Conservation (phyloP, 1,284 basidiomycete genomes). For the Volvariella volvacea region DNA sequence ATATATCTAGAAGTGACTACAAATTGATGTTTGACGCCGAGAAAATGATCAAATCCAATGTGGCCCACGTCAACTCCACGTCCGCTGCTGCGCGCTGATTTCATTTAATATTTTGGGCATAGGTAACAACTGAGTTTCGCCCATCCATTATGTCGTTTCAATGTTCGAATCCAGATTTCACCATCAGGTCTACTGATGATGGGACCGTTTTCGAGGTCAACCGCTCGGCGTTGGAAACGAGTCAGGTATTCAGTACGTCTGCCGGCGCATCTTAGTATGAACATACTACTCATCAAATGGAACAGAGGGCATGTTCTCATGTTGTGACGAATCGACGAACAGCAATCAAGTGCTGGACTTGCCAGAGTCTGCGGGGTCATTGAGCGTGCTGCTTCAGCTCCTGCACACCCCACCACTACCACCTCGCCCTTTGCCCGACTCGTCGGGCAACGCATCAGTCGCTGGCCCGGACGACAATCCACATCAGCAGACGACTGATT, state of each 20-base stretch:
- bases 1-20: too few relatives aligned
- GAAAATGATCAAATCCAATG: too few relatives aligned
- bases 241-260: constrained; percentile 53
- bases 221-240: constrained; percentile 38
- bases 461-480: constrained; percentile 8
- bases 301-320: constrained; percentile 57
- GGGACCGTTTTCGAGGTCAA: constrained; percentile 39
- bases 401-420: constrained; percentile 43
- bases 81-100: constrained; percentile 8
- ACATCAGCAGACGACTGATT: constrained; percentile 11
- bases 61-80: constrained; percentile 1
- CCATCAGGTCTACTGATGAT: constrained; percentile 44
- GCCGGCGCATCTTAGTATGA: constrained; percentile 5
- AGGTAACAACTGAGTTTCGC: not conserved
- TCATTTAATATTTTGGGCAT: not conserved
- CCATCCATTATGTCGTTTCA: constrained; percentile 20
- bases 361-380: constrained; percentile 38
- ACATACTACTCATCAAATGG: constrained; percentile 4
- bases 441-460: not conserved
- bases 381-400: constrained; percentile 44
- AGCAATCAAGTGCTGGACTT: constrained; percentile 36
- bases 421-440: constrained; percentile 13
- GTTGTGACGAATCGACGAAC: constrained; percentile 31
- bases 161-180: constrained; percentile 43
- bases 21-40: too few relatives aligned